Evolutionary conservation across 768 basidiomycete species (phyloP).

Genomic region (Sarcomyxa edulis): DNA sequence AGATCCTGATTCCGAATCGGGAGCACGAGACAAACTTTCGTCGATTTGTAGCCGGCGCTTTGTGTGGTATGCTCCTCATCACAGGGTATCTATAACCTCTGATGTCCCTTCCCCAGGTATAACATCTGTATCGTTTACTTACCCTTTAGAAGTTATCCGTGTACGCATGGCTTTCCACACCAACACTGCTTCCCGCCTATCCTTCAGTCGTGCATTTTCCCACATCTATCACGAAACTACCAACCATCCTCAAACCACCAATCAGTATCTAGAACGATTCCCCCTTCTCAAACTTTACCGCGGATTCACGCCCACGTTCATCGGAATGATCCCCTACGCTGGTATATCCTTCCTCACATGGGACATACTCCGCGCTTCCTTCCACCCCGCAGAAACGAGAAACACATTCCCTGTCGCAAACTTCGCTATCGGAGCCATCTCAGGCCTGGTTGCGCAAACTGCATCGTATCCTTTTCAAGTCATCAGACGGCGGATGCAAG

Average conservation of each 20-base stretch:
- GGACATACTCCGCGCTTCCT: conserved; percentile 65
- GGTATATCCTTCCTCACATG: conserved; percentile 93
- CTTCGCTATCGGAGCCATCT: conserved; percentile 77
- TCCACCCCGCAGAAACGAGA: conserved; percentile 36
- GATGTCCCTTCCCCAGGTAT: conserved; percentile 47
- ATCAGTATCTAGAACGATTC: conserved; percentile 50
- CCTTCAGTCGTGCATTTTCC: conserved; percentile 48
- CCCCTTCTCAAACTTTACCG: conserved; percentile 91
- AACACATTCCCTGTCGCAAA: conserved; percentile 54
- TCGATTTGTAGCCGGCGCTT: conserved; percentile 82
- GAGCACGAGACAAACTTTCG: conserved; percentile 71
- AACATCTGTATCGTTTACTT: conserved; percentile 86
- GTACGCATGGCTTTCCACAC: conserved; percentile 94
- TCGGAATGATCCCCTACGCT: conserved; percentile 94
- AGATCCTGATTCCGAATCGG: conserved; percentile 85
- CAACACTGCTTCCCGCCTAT: conserved; percentile 19
- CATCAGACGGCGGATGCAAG: conserved; percentile 89
- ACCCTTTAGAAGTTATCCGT: conserved; percentile 92
- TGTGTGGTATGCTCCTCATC: conserved; percentile 59
- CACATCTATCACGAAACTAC: conserved; percentile 68
- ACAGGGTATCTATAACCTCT: conserved; percentile 1
- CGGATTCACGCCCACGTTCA: conserved; percentile 89
- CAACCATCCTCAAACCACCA: conserved; percentile 13
- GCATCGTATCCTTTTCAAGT: conserved; percentile 95
- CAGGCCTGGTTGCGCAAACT: conserved; percentile 84